Evolutionary conservation across 768 basidiomycete species (phyloP).

Genomic region (Mycena leptocephala): DNA sequence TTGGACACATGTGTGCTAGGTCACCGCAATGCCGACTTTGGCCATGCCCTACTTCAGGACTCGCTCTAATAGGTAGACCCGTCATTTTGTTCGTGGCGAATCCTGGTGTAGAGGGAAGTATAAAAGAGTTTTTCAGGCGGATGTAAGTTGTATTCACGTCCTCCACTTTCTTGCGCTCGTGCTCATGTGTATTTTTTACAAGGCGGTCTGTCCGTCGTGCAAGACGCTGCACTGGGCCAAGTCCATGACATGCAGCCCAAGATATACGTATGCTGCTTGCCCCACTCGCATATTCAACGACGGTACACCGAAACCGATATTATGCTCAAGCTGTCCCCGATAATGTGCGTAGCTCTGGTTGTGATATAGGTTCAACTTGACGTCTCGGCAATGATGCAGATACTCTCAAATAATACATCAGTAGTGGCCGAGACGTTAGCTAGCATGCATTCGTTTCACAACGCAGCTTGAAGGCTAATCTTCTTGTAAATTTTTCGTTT

Average conservation of each 20-base stretch:
- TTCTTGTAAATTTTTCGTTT: background rate
- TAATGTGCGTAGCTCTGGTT: background rate
- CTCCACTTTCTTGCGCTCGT: background rate
- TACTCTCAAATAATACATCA: no score
- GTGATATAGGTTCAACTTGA: background rate
- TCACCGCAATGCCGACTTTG: background rate
- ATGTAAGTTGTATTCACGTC: background rate
- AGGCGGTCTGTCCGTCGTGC: conserved; percentile 10
- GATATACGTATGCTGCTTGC: background rate
- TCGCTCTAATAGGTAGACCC: background rate
- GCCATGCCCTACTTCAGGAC: background rate
- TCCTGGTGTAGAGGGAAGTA: no score
- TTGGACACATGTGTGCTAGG: background rate
- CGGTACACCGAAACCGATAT: background rate
- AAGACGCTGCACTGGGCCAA: conserved; percentile 7
- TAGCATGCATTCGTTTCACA: no score
- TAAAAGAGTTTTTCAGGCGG: background rate
- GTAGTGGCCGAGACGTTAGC: no score
- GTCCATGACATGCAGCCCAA: background rate
- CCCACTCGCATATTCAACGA: background rate
- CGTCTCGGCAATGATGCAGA: background rate
- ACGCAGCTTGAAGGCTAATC: no score
- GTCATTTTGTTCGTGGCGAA: no score
- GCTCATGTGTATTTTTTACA: conserved; percentile 13
- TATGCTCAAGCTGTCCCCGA: background rate